phyloP scores from a whole-genome alignment of 768 basidiomycete species.

The Amanita phalloides region DNA sequence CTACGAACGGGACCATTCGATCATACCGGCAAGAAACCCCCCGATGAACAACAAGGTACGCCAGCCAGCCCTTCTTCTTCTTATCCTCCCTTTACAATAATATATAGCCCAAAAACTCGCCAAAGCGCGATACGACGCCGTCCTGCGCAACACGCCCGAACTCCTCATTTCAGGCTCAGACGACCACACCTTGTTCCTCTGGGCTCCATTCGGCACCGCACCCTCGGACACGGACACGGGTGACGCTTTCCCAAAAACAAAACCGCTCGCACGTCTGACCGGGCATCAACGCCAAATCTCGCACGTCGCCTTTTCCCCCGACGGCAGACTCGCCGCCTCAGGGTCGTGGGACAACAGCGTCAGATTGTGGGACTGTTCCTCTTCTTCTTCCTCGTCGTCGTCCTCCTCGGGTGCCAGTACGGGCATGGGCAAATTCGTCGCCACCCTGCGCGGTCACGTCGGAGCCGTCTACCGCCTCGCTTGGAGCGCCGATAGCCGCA shows the following conservation, averaged over 20 bases:
- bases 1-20: conserved; percentile 93
- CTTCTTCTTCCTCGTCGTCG: no score
- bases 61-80: background rate
- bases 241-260: conserved; percentile 10
- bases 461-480: conserved; percentile 90
- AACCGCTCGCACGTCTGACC: conserved; percentile 60
- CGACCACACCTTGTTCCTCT: conserved; percentile 95
- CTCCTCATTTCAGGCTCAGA: conserved; percentile 92
- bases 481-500: conserved; percentile 90
- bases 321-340: conserved; percentile 85
- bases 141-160: conserved; percentile 61
- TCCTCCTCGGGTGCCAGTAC: background rate
- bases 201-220: conserved; percentile 66
- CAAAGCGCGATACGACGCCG: conserved; percentile 62
- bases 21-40: conserved; percentile 69
- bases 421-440: conserved; percentile 74
- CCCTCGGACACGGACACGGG: conserved; percentile 14
- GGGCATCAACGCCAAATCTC: conserved; percentile 94
- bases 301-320: conserved; percentile 91
- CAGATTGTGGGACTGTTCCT: conserved; percentile 70
- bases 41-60: conserved; percentile 75
- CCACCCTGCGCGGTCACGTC: conserved; percentile 86
- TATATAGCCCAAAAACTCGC: conserved; percentile 67
- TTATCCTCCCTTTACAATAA: background rate
- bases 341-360: conserved; percentile 89